A percentile compares a stretch with the other conserved stretches of the same genome.
Conservation (phyloP, 2,329 filamentous ascomycete species). For the Trichoderma hamatum region DNA sequence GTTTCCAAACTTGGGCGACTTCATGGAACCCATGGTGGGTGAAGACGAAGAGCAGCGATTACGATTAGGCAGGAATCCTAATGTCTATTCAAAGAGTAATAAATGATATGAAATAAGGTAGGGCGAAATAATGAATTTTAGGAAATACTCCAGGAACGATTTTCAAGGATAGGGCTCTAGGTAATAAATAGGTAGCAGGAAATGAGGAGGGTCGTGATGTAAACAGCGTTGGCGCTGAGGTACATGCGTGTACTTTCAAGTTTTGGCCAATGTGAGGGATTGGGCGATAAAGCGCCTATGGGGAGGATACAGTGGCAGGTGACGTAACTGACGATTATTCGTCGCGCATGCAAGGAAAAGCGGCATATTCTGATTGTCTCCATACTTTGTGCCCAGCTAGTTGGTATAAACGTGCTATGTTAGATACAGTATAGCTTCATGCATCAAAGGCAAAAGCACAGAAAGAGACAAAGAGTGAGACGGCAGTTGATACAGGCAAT, state of each 20-base stretch:
- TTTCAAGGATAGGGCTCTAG: background rate
- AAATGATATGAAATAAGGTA: background rate
- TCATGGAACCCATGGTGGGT: slow-evolving; percentile 24
- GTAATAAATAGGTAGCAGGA: background rate
- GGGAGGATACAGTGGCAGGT: background rate
- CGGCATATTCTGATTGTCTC: background rate
- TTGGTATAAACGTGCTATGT: background rate
- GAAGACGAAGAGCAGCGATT: background rate
- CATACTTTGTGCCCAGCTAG: background rate
- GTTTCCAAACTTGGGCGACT: slow-evolving; percentile 36
- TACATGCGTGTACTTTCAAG: background rate
- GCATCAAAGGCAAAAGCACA: background rate
- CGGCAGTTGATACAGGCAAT: background rate
- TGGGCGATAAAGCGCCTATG: background rate
- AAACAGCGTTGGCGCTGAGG: background rate
- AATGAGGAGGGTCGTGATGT: background rate
- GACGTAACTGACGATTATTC: background rate
- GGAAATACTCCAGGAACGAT: background rate
- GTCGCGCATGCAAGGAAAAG: background rate
- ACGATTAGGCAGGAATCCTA: background rate
- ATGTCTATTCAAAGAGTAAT: background rate
- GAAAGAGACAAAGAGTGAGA: background rate
- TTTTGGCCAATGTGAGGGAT: background rate
- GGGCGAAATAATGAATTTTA: background rate
- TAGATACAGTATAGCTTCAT: background rate